Evolutionary conservation across 345 rosid species (phyloP).

Genomic region (Syzygium aqueum): DNA sequence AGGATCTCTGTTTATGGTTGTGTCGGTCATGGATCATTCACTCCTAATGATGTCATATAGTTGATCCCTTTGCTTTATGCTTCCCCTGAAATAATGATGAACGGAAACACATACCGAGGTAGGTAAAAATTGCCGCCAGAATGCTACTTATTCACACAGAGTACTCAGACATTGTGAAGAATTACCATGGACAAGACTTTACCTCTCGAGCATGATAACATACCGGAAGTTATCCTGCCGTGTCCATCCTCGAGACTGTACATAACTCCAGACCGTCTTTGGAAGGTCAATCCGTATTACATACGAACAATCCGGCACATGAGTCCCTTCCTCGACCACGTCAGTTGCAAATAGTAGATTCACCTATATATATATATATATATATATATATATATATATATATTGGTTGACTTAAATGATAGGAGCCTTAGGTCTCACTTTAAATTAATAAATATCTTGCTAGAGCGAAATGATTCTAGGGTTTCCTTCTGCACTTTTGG

Average conservation of each 20-base stretch:
- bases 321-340: constrained; percentile 64
- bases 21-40: constrained; percentile 40
- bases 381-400: constrained; percentile 14
- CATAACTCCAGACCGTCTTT: constrained; percentile 65
- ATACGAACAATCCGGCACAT: constrained; percentile 56
- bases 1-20: constrained; percentile 43
- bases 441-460: constrained; percentile 26
- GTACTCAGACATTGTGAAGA: neutral
- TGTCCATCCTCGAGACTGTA: constrained; percentile 71
- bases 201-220: constrained; percentile 79
- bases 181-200: neutral
- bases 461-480: no score
- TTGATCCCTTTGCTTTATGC: constrained; percentile 48
- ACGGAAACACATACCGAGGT: neutral
- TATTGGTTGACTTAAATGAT: neutral
- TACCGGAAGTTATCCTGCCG: constrained; percentile 48
- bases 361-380: constrained; percentile 28
- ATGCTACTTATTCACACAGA: neutral
- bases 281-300: constrained; percentile 76
- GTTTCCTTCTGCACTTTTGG: constrained; percentile 10
- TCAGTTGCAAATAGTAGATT: constrained; percentile 73
- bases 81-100: constrained; percentile 40
- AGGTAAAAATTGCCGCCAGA: neutral
- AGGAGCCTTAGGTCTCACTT: neutral
- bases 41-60: constrained; percentile 54